Percentiles rank a stretch among this genome's conserved stretches.
phyloP scores from a whole-genome alignment of 1,284 basidiomycete genomes.

The Flammula alnicola region DNA sequence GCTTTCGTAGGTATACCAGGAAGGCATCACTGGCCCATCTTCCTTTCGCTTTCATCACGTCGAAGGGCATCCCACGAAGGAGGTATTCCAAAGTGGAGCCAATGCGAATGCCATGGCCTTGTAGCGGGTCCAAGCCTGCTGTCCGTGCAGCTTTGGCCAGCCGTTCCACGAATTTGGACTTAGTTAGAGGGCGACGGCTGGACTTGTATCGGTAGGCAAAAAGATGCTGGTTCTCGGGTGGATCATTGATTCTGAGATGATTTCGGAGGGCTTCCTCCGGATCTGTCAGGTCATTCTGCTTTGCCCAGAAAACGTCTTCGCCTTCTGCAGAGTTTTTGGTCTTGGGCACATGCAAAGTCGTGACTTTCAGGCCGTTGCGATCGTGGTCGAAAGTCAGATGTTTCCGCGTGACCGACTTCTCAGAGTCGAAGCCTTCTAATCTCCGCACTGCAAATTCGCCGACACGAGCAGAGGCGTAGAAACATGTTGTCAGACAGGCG shows the following conservation, averaged over 20 bases:
- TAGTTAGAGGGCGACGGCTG: slow-evolving; percentile 30
- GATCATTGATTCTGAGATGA: slow-evolving; percentile 14
- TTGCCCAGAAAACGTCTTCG: slow-evolving; percentile 23
- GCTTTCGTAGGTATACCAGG: slow-evolving; percentile 29
- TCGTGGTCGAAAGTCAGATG: slow-evolving; percentile 15
- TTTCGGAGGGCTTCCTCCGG: slow-evolving; percentile 8
- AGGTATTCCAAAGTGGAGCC: slow-evolving; percentile 43
- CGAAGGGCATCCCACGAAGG: slow-evolving; percentile 37
- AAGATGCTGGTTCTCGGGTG: slow-evolving; percentile 2
- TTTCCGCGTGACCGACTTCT: slow-evolving; percentile 24
- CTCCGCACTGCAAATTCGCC: slow-evolving; percentile 41
- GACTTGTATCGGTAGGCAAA: slow-evolving; percentile 12
- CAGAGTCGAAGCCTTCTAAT: slow-evolving; percentile 30
- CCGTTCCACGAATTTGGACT: slow-evolving; percentile 29
- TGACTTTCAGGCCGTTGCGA: slow-evolving; percentile 23
- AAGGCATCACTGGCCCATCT: slow-evolving; percentile 42
- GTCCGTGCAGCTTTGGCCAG: slow-evolving; percentile 23
- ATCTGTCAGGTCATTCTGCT: slow-evolving; percentile 12
- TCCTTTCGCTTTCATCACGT: slow-evolving; percentile 37
- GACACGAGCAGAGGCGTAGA: slow-evolving; percentile 33
- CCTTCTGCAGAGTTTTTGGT: slow-evolving; percentile 32
- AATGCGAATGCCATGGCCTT: slow-evolving; percentile 44
- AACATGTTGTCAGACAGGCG: slow-evolving; percentile 37
- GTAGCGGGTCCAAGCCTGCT: slow-evolving; percentile 20
- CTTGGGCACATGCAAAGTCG: slow-evolving; percentile 30